Percentiles rank a stretch among this genome's conserved stretches.
Conservation (phyloP, 768 basidiomycete species). For the Auricularia auricula-judae region DNA sequence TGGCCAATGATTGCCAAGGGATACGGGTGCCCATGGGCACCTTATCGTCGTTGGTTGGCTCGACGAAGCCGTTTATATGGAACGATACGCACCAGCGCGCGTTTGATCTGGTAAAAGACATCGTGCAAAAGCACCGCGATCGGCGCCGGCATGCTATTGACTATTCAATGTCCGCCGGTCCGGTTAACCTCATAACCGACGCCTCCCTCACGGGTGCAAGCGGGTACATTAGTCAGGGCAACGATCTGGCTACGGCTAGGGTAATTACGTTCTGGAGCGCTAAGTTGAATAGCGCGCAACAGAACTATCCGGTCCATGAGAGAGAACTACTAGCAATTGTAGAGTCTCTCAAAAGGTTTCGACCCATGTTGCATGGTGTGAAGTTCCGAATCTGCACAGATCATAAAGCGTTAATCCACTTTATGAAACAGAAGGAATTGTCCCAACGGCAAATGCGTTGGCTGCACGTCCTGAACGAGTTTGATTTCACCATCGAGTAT, state of each 20-base stretch:
- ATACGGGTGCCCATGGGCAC: constrained; percentile 29
- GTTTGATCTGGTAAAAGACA: constrained; percentile 25
- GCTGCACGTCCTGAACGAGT: constrained; percentile 23
- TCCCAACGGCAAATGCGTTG: constrained; percentile 25
- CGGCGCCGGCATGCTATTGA: constrained; percentile 14
- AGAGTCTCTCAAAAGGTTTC: constrained; percentile 17
- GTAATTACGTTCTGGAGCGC: not conserved
- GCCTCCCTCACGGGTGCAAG: too few relatives aligned
- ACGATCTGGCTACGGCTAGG: too few relatives aligned
- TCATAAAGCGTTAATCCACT: constrained; percentile 18
- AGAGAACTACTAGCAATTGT: constrained; percentile 30
- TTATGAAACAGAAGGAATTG: constrained; percentile 10
- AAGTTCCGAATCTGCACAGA: constrained; percentile 22
- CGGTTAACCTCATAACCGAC: not conserved
- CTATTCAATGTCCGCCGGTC: too few relatives aligned
- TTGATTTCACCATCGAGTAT: constrained; percentile 20
- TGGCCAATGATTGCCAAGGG: constrained; percentile 19
- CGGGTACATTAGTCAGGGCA: too few relatives aligned
- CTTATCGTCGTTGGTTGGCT: constrained; percentile 14
- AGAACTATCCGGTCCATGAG: constrained; percentile 28
- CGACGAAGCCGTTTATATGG: constrained; percentile 19
- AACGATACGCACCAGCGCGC: constrained; percentile 9
- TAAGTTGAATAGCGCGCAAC: constrained; percentile 1
- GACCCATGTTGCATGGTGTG: constrained; percentile 13
- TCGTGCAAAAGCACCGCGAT: constrained; percentile 14